Base-by-base conservation (phyloP, 2,329 filamentous ascomycete genomes). In the Aureobasidium subglaciale region DNA sequence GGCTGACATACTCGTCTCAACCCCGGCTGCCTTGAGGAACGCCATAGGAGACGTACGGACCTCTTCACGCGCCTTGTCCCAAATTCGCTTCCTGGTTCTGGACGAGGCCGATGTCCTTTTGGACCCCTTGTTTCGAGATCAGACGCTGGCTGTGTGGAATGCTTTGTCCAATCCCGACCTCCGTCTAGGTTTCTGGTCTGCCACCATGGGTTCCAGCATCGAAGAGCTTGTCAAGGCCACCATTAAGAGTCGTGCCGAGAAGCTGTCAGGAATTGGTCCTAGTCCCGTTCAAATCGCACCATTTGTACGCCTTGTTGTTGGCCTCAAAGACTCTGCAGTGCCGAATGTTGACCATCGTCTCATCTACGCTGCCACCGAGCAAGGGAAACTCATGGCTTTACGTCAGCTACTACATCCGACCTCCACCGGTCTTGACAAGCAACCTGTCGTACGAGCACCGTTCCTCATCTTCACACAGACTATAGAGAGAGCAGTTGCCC, bases 401-500 rank as follows among this genome's bases (percentile, higher is more conserved):
- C 87, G 93, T 42, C 90, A 97, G 67, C 81, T 99, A 27, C 78
- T 97, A 1, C 90, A 90, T 63, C 91, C 92, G 0, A 81, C 80
- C 6, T 77, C 83, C 1, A 73, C 75, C 10, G 78, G 83, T 0
- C 78, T 81, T 9, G 78, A 82, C 25, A 75, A 77, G 6, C 62
- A 65, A 18, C 70, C 75, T 7, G 72, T 75, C 2, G 77, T 97
- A 42, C 84, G 88, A 1, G 90, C 93, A 0, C 93, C 93, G 0
- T 96, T 96, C 72, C 79, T 99, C 5, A 86, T 99, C 58, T 99
- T 99, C 70, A 93, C 92, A 0, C 93, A 99, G 73, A 96, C 92
- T 1, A 96, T 99, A 56, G 86, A 91, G 52, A 84, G 93, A 63
- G 93, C 93, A 1, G 82, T 87, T 29, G 90, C 93, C 5, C 79